These are phyloP conservation scores for Massariosphaeria phaeospora DNA, from an alignment of 495 filamentous ascomycete genomes.

Conservation along the genomic window DNA sequence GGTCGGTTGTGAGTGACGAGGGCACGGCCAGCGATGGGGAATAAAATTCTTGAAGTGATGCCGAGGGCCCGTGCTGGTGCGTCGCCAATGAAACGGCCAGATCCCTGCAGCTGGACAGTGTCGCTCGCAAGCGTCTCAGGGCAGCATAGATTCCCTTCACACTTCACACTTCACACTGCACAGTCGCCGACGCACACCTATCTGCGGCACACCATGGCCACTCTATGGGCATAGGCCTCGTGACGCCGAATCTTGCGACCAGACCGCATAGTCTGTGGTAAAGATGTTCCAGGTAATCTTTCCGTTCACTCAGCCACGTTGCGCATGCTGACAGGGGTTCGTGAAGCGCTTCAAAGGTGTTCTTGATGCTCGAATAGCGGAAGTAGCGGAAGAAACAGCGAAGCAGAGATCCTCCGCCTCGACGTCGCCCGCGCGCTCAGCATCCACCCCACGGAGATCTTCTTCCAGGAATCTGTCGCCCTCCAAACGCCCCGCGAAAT, in stretches of 20 bases:
- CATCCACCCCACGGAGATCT: constrained; percentile 47
- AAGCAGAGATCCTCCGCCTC: constrained; percentile 55
- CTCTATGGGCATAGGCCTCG: background rate
- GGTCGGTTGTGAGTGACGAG: constrained; percentile 14
- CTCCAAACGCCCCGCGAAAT: constrained; percentile 47
- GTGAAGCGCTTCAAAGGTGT: constrained; percentile 74
- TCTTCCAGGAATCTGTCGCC: constrained; percentile 51
- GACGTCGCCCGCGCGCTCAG: constrained; percentile 47
- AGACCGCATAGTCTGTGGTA: background rate
- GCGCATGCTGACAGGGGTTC: constrained; percentile 11
- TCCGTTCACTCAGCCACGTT: background rate
- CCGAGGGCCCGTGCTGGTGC: too few relatives aligned
- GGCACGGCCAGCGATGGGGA: too few relatives aligned
- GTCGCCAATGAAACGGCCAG: too few relatives aligned
- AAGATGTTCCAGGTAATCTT: constrained; percentile 32
- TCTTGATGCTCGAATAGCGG: constrained; percentile 78
- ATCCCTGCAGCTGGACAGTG: too few relatives aligned
- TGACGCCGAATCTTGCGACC: background rate
- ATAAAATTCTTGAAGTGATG: too few relatives aligned
- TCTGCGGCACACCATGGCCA: too few relatives aligned
- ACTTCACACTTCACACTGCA: background rate
- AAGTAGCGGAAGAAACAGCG: constrained; percentile 88
- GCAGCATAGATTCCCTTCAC: too few relatives aligned
- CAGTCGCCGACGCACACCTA: too few relatives aligned
- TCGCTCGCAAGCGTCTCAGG: constrained; percentile 19